Base-by-base conservation (phyloP, 345 rosid species). In the Linum trigynum region DNA sequence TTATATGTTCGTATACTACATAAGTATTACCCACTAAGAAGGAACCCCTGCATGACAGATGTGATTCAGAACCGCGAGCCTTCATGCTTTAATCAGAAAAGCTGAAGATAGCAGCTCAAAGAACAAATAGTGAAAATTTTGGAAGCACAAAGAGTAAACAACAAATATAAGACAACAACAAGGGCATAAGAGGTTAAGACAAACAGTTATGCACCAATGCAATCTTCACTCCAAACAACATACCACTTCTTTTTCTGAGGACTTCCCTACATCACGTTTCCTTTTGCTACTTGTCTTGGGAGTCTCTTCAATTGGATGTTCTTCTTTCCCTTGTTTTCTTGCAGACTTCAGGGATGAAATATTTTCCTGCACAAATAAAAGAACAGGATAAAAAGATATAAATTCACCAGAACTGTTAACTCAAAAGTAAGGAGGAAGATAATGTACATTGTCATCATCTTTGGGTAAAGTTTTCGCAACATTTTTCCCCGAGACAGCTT, bases 201-300 rank as follows among this genome's bases (percentile, higher is more conserved):
- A 23, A 23, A 23, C 32, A 23, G 32, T 23, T 23, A 23, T 23
- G 32, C 32, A 23, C 1, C 32, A 23, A 23, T 23, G 32, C 32
- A 23, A 23, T 23, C 32, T 23, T 23, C 32, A 23, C 32, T 48
- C 4, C 6, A 55, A 35, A 63, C 10, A 35, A 74, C 84, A 63
- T 76, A 85, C 90, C 69, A 84, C 84, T 59, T 79, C 86, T 72
- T 15, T 48, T 48, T 9, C 53, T 15, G 14, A 6, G 11, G 14
- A 1, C 14, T 83, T 81, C 53, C 66, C 89, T 38, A 71, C 71
- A 61, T 84, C 73, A 12, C 74, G 86, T 76, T 79, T 91, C 69
- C 90, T 78, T 85, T 84, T 91, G 61, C 73, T 39, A 73, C 65
- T 75, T 60, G 83, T 67, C 82, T 80, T 77, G n/a, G 92, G 78